A percentile compares a stretch with the other conserved stretches of the same genome.
Conservation (phyloP, 2,329 filamentous ascomycete genomes). For the Ustulina deusta region DNA sequence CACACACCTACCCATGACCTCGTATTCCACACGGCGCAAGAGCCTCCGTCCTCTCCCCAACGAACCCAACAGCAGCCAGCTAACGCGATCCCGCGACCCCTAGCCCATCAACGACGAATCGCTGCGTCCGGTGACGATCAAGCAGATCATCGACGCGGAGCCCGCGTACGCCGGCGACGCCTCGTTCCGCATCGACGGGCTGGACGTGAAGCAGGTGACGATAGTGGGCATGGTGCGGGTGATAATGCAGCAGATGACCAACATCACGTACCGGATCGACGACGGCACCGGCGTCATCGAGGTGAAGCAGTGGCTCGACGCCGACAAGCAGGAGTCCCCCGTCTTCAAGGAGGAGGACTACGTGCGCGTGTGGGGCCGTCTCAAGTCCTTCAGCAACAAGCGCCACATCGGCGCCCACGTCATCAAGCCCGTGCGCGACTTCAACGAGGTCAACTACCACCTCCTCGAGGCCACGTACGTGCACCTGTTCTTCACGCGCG, state of each 20-base stretch:
- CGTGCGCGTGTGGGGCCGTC: constrained; percentile 85
- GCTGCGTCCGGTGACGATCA: constrained; percentile 92
- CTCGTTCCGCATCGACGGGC: constrained; percentile 86
- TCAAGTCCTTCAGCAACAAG: constrained; percentile 88
- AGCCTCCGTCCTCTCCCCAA: too few relatives aligned
- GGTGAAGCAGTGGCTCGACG: constrained; percentile 87
- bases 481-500: constrained; percentile 84
- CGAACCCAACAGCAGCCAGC: too few relatives aligned
- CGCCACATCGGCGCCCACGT: constrained; percentile 83
- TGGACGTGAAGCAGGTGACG: constrained; percentile 79
- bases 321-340: constrained; percentile 62
- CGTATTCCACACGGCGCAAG: too few relatives aligned
- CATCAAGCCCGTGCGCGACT: constrained; percentile 82
- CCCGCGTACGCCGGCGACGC: constrained; percentile 72
- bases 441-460: constrained; percentile 95
- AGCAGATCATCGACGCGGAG: constrained; percentile 87
- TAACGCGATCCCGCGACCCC: too few relatives aligned
- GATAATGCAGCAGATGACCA: constrained; percentile 87
- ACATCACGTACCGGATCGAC: constrained; percentile 92
- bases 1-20: constrained; percentile 6
- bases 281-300: constrained; percentile 95
- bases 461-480: constrained; percentile 89
- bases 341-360: constrained; percentile 79
- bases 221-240: constrained; percentile 92
- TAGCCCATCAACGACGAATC: constrained; percentile 82